phyloP scores from a whole-genome alignment of 805 yeast species.

The Huiozyma naganishii region DNA sequence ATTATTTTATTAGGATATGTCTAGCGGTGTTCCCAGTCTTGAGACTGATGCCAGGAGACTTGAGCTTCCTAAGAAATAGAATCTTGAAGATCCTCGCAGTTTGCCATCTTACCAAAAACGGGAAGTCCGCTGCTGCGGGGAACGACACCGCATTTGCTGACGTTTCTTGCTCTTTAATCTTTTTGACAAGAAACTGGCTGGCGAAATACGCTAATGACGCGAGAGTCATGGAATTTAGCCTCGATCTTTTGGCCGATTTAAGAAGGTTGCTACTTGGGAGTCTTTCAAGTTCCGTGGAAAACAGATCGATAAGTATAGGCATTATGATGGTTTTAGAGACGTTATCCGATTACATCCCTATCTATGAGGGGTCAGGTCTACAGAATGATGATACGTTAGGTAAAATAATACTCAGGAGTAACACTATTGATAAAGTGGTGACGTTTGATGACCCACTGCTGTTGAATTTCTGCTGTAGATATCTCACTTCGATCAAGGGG shows the following conservation, averaged over 20 bases:
- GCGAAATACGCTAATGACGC: background rate
- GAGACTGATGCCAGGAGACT: slow-evolving; percentile 1
- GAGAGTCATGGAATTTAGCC: slow-evolving; percentile 1
- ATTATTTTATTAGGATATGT: slow-evolving; percentile 7
- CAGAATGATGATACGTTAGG: slow-evolving; percentile 4
- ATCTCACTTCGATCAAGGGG: slow-evolving; percentile 10
- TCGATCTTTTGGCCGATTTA: slow-evolving; percentile 9
- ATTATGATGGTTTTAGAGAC: slow-evolving; percentile 5
- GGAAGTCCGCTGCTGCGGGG: background rate
- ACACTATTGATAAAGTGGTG: slow-evolving; percentile 10
- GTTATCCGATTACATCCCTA: slow-evolving; percentile 1
- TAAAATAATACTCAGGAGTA: slow-evolving; percentile 8
- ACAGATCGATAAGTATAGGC: slow-evolving; percentile 9
- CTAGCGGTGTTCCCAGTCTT: slow-evolving; percentile 6
- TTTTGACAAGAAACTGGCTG: slow-evolving; percentile 11
- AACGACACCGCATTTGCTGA: slow-evolving; percentile 4
- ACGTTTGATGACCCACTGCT: slow-evolving; percentile 18
- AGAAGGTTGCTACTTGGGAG: slow-evolving; percentile 8
- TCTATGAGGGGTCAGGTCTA: background rate
- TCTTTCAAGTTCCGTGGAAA: slow-evolving; percentile 7
- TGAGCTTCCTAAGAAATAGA: slow-evolving; percentile 3
- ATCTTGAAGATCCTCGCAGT: slow-evolving; percentile 9
- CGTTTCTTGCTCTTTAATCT: slow-evolving; percentile 6
- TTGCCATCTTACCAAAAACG: slow-evolving; percentile 10
- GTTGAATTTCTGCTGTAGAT: slow-evolving; percentile 14